Conservation (phyloP, 805 yeast species). For the Pichia scutulata region DNA sequence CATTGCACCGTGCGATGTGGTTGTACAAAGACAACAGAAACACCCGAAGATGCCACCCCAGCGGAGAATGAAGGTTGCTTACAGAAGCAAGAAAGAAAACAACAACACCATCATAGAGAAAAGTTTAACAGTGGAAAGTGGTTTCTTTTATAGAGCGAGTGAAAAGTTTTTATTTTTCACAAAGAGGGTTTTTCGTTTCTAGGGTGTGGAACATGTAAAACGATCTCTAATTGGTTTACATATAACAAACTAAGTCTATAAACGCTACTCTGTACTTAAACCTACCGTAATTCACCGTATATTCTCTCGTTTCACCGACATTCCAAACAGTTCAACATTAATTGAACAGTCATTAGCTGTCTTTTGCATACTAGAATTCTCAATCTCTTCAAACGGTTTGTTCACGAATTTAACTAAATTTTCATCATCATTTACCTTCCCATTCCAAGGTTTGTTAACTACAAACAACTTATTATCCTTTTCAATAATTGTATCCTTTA, state of each 20-base stretch:
- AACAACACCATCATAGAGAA: not conserved
- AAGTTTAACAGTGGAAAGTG: not conserved
- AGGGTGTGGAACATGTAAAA: not conserved
- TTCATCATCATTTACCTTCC: conserved; percentile 7
- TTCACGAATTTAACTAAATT: conserved; percentile 31
- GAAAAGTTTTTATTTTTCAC: not conserved
- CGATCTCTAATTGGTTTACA: not conserved
- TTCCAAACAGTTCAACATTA: conserved; percentile 46
- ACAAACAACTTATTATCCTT: conserved; percentile 14
- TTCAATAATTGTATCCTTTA: conserved; percentile 21
- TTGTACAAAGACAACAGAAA: conserved; percentile 11
- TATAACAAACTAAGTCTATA: not conserved
- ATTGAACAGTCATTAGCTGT: conserved; percentile 47
- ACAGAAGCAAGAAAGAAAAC: not conserved
- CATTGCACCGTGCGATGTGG: conserved; percentile 24
- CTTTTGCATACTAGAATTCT: conserved; percentile 43
- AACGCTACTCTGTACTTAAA: not conserved
- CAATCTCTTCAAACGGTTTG: conserved; percentile 50
- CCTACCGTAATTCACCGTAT: conserved; percentile 20
- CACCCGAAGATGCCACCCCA: conserved; percentile 17
- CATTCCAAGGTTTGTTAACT: conserved; percentile 18
- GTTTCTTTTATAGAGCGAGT: not conserved
- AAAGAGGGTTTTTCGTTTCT: not conserved
- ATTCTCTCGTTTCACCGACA: conserved; percentile 40
- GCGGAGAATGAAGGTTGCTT: not conserved